A percentile compares a stretch with the other conserved stretches of the same genome.
phyloP scores from a whole-genome alignment of 805 yeast species.

The Metschnikowia koreensis region DNA sequence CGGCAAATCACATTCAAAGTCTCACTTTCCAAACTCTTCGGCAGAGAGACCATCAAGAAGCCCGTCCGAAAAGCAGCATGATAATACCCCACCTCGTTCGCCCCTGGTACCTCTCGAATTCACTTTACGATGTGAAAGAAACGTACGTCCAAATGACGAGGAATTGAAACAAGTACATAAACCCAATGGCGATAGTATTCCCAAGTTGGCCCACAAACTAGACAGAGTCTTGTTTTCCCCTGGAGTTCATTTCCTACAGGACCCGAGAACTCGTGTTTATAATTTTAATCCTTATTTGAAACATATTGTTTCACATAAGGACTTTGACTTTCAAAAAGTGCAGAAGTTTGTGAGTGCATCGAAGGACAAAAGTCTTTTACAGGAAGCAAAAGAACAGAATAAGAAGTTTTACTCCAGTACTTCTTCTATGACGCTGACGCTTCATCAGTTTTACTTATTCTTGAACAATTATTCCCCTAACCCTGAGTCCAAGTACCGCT shows the following conservation, averaged over 20 bases:
- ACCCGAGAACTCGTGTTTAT: slow-evolving; percentile 70
- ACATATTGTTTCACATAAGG: slow-evolving; percentile 56
- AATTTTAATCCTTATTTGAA: slow-evolving; percentile 65
- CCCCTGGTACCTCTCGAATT: not conserved
- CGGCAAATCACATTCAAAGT: not conserved
- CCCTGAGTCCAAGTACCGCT: slow-evolving; percentile 21
- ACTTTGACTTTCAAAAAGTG: slow-evolving; percentile 61
- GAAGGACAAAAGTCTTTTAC: slow-evolving; percentile 53
- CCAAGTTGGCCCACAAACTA: slow-evolving; percentile 62
- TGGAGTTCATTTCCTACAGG: slow-evolving; percentile 73
- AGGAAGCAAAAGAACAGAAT: slow-evolving; percentile 40
- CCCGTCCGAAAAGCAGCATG: not conserved
- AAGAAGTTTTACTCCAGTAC: slow-evolving; percentile 72
- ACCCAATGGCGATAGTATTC: slow-evolving; percentile 37
- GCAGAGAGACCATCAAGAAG: not conserved
- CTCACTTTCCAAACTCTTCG: too few relatives aligned
- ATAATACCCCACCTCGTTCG: not conserved
- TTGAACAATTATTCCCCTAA: slow-evolving; percentile 44
- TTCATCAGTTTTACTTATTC: slow-evolving; percentile 72
- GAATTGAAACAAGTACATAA: slow-evolving; percentile 18
- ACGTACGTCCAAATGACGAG: not conserved
- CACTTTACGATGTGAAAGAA: not conserved
- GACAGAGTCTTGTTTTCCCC: slow-evolving; percentile 77
- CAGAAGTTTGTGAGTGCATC: slow-evolving; percentile 64
- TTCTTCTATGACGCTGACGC: slow-evolving; percentile 76